Conservation (phyloP, 1,284 basidiomycete species). For the Ceraceosorus guamensis region DNA sequence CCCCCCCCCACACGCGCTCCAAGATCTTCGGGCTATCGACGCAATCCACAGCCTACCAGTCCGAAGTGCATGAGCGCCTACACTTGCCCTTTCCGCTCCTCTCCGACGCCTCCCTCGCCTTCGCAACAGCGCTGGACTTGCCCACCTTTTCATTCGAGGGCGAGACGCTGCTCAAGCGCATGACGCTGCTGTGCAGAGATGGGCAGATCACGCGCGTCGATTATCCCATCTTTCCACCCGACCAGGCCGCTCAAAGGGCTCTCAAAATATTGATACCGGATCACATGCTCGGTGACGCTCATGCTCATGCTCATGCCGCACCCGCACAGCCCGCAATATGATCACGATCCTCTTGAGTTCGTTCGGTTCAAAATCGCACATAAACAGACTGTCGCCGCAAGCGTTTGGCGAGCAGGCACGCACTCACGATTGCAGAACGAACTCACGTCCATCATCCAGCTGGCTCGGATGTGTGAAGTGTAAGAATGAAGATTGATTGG, state of each 20-base stretch:
- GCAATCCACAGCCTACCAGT: constrained; percentile 16
- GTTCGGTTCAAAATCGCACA: too few species aligned
- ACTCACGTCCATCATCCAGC: too few species aligned
- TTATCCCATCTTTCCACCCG: constrained; percentile 24
- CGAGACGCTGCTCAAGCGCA: constrained; percentile 15
- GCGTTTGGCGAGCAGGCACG: too few species aligned
- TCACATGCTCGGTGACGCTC: too few species aligned
- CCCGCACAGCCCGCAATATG: too few species aligned
- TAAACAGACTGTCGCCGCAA: too few species aligned
- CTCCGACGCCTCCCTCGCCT: constrained; percentile 14
- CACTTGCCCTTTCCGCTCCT: constrained; percentile 16
- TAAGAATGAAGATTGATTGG: too few species aligned
- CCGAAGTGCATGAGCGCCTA: constrained; percentile 3
- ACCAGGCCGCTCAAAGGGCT: constrained; percentile 22
- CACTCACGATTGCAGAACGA: too few species aligned
- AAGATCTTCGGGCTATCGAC: constrained; percentile 37
- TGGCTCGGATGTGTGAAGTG: too few species aligned
- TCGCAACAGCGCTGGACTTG: constrained; percentile 21
- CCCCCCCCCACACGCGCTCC: too few species aligned
- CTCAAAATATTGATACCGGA: constrained; percentile 25
- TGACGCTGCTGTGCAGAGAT: constrained; percentile 32
- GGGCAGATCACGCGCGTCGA: constrained; percentile 35
- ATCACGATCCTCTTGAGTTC: too few species aligned
- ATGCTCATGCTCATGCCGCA: too few species aligned
- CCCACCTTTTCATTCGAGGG: constrained; percentile 22